Base-by-base conservation (phyloP, 2,329 filamentous ascomycete genomes). In the Phoma sp. region DNA sequence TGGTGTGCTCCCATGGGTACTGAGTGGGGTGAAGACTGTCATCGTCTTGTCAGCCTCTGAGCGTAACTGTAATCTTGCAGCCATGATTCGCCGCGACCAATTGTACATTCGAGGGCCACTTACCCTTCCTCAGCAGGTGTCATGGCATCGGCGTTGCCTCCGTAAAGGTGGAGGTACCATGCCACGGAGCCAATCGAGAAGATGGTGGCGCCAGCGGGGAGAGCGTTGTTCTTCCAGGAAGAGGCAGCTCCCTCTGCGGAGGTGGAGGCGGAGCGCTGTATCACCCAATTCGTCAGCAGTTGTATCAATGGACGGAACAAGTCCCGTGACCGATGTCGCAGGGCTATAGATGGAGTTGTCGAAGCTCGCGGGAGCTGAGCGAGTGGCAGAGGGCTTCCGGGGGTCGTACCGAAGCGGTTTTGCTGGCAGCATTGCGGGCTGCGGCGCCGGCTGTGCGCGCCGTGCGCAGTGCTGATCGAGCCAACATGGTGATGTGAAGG, bases 121-220 rank as follows among this genome's bases (percentile, higher is more conserved):
- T 85, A 99, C 95, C 95, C 95, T 87, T 99, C 95, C 84, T 99
- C 95, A 74, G 90, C 90, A 63, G 92, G 92, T 70, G 94, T 93
- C 88, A 90, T 90, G 70, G 95, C 95, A 79, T 92, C 86, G 61
- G 91, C 89, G 71, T 90, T 88, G 71, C 91, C 87, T 74, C 93
- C 95, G 80, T 96, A 98, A 70, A 96, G 88, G 81, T 96, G 92
- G 80, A 94, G 96, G 83, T 97, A 98, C 92, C 93, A 98, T 70
- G 91, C 93, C 73, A 94, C 88, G 67, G 94, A 94, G 72, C 92
- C 93, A 79, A 91, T 83, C 71, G 94, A 92, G 74, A 92, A 85
- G 71, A 89, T 87, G 70, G 92, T 96, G 70, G 95, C 93, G 75
- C 90, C 91, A 73, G 87, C 86, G 74, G 91, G 92, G 76, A 93